Evolutionary conservation across 1,284 basidiomycete genomes (phyloP), one percentile per base, ranked within the genome.

Genomic region (Gomphus sp.): DNA sequence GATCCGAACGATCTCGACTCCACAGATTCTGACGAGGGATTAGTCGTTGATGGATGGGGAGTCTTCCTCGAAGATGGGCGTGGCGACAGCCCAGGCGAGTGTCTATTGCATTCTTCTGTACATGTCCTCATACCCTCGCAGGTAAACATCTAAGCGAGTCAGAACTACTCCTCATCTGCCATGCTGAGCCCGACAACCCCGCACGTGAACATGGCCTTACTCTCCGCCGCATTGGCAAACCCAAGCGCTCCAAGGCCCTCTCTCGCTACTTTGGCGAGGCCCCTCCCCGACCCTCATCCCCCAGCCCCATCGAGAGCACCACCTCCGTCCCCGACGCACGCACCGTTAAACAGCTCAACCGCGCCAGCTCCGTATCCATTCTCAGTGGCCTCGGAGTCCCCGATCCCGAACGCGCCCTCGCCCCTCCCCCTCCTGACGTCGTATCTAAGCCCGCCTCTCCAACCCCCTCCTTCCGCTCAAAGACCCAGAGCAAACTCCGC

Each of bases 331-430:
- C 52, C 54, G 59, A 55, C 43, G 58, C 64, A 37, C 58, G 61
- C 43, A 65, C 61, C 52, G 57, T 60, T 28, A 89, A 85, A 68
- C 84, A 85, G 60, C 87, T 87, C 69, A 95, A 96, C 66, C 87
- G 96, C 36, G 96, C 96, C 0, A 95, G 92, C 67, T 92, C 92
- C 0, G 85, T 98, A 67, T 96, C 93, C 69, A 85, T 99, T 65
- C 87, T 99, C 71, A 95, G 91, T 50, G 93, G 93, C 0, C 80
- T 98, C 2, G 92, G 92, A 34, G 91, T 94, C 11, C 81, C 78
- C 6, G 80, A 90, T 62, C 83, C 81, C 1, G 85, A 87, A 66
- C 80, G 79, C 58, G 76, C 80, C 0, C 74, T 85, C 34, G 82
- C 84, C 55, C 74, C 80, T 2, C 75, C 67, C 6, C 80, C 80